phyloP scores from a whole-genome alignment of 1,284 basidiomycete species.

The Pterulicium gracile region DNA sequence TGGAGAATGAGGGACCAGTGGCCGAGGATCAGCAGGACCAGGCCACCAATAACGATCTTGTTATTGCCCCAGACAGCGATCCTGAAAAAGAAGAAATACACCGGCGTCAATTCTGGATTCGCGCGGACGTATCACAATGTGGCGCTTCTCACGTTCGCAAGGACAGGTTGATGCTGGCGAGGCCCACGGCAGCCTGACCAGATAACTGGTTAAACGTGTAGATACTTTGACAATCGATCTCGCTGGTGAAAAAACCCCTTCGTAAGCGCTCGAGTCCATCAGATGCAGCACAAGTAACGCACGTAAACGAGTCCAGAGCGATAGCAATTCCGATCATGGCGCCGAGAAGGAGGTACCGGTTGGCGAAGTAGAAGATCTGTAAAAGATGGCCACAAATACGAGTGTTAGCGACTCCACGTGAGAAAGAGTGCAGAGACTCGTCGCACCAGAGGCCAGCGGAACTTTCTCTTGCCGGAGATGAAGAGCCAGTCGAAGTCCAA shows the following conservation, averaged over 20 bases:
- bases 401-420: too few species aligned
- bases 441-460: constrained; percentile 34
- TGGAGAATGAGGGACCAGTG: constrained; percentile 51
- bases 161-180: constrained; percentile 71
- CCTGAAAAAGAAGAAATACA: constrained; percentile 18
- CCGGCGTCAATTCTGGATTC: neutral
- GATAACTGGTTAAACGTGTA: constrained; percentile 61
- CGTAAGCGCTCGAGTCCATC: constrained; percentile 42
- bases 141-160: constrained; percentile 58
- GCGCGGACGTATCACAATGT: too few species aligned
- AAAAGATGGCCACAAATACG: neutral
- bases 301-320: neutral
- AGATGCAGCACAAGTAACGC: constrained; percentile 31
- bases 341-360: constrained; percentile 55
- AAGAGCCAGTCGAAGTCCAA: constrained; percentile 42
- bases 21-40: constrained; percentile 48
- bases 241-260: constrained; percentile 19
- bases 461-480: constrained; percentile 31
- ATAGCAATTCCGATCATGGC: constrained; percentile 61
- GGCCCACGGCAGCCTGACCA: constrained; percentile 57
- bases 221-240: constrained; percentile 51
- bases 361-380: constrained; percentile 62
- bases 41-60: constrained; percentile 34
- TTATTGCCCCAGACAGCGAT: constrained; percentile 61
- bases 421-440: constrained; percentile 2